These are phyloP conservation scores for Priceomyces castillae DNA, from an alignment of 805 yeast species.

Conservation along the genomic window DNA sequence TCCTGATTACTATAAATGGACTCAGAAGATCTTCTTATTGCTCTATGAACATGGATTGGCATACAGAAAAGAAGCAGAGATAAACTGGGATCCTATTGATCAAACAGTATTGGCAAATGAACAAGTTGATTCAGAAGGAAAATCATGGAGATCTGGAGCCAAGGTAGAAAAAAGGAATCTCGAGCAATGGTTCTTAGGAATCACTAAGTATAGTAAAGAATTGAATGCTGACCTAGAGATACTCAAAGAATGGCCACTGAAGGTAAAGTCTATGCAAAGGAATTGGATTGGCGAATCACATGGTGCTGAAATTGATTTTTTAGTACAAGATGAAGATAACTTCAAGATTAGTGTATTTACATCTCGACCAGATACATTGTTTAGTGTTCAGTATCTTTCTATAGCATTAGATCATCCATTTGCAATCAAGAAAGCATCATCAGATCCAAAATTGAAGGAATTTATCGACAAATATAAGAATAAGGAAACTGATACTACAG, in stretches of 20 bases:
- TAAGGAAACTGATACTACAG: slow-evolving; percentile 30
- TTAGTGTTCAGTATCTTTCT: slow-evolving; percentile 80
- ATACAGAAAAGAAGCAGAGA: slow-evolving; percentile 80
- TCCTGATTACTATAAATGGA: slow-evolving; percentile 88
- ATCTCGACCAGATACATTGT: slow-evolving; percentile 86
- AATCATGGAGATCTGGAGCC: slow-evolving; percentile 98
- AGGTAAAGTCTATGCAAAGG: slow-evolving; percentile 85
- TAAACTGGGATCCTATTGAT: slow-evolving; percentile 98
- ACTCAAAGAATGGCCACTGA: slow-evolving; percentile 79
- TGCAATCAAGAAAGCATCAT: slow-evolving; percentile 35
- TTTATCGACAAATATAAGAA: slow-evolving; percentile 55
- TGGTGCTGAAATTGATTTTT: slow-evolving; percentile 71
- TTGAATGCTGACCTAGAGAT: slow-evolving; percentile 61
- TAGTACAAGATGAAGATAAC: slow-evolving; percentile 16
- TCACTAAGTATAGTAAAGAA: slow-evolving; percentile 74
- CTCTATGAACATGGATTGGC: slow-evolving; percentile 77
- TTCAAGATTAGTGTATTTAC: slow-evolving; percentile 61
- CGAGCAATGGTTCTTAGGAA: slow-evolving; percentile 92
- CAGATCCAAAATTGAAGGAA: slow-evolving; percentile 36
- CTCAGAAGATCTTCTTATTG: slow-evolving; percentile 79
- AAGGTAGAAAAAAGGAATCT: slow-evolving; percentile 76
- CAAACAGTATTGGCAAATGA: slow-evolving; percentile 92
- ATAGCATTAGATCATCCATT: slow-evolving; percentile 70
- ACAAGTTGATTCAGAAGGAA: slow-evolving; percentile 88
- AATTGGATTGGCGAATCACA: slow-evolving; percentile 91